Base-by-base conservation (phyloP, 495 filamentous ascomycete species). In the Tuber calosporum region DNA sequence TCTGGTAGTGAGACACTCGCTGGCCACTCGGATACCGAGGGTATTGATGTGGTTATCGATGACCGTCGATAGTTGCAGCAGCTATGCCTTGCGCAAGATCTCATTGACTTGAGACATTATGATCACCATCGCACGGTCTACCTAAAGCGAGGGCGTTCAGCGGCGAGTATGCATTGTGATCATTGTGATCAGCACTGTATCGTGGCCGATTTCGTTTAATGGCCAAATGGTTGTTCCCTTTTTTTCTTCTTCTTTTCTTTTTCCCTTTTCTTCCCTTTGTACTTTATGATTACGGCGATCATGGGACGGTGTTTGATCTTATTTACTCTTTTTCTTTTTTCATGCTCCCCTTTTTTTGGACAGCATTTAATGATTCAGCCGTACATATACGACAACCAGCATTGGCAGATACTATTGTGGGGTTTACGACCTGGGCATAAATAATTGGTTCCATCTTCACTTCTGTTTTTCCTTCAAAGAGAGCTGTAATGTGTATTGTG, bases 1-100 rank as follows among this genome's bases (percentile, higher is more conserved):
- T 81, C 79, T 71, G 58, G 76, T 17, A 81, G 76, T 70, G 79
- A 81, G 43, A 81, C 78, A 8, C 36, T 80, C 36, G 79, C 74
- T 38, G 74, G 74, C 41, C 79, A 80, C 71, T 78, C 76, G 19
- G 76, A 78, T 45, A 78, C 42, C 26, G 76, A 78, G 71, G 66
- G 69, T 22, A 74, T 77, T 39, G 75, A 78, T 40, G 70, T 77
- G 26, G 53, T 62, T 34, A 62, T 34, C 53, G 53, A 70, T 78
- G 45, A 78, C 74, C 42, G 38, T 39, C 48, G 37, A 41, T 72
- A 67, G 67, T 41, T 53, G 53, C 48, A 58, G 53, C 48, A 58
- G 45, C 71, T 66, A 20, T 66, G 6, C 67, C 4, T 41, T 42
- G 66, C 36, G 15, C 34, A 40, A 70, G 39, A 68, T 43, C 69